Conservation (phyloP, 495 filamentous ascomycete species). For the Neurospora tetrasperma region DNA sequence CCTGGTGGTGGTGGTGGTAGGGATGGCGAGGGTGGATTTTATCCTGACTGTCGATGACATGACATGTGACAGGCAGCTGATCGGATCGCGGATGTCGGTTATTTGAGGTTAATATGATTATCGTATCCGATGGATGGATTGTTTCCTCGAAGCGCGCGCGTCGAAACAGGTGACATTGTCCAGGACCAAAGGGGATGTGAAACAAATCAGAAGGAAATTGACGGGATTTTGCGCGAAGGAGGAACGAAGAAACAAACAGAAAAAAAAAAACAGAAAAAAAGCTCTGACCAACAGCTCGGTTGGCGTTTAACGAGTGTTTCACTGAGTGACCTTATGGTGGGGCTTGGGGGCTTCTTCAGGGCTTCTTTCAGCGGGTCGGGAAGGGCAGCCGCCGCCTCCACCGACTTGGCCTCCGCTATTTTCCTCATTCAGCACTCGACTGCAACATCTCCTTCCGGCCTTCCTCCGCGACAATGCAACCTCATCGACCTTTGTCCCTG, state of each 20-base stretch:
- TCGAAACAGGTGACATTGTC: not conserved
- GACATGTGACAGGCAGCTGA: not conserved
- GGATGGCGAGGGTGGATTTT: not conserved
- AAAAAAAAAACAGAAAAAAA: not conserved
- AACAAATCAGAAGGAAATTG: not conserved
- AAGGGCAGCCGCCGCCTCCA: not conserved
- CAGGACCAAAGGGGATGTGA: not conserved
- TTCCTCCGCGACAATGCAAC: constrained; percentile 23
- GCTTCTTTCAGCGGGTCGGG: not conserved
- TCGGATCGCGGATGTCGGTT: not conserved
- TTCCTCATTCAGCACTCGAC: not conserved
- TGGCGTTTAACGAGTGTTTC: not conserved
- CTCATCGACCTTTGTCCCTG: constrained; percentile 4
- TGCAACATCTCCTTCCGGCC: constrained; percentile 12
- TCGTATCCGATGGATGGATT: too few species aligned
- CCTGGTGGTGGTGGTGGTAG: not conserved
- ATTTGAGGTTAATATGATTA: not conserved
- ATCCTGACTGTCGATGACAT: too few species aligned
- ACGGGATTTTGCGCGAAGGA: not conserved
- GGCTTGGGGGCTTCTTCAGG: not conserved
- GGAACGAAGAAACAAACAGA: not conserved
- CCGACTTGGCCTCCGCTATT: not conserved
- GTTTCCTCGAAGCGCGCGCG: not conserved
- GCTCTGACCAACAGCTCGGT: not conserved
- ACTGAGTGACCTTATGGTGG: not conserved